A percentile compares a stretch with the other conserved stretches of the same genome.
These are phyloP conservation scores for Leucosporidium creatinivorum DNA, from an alignment of 768 basidiomycete species.

Conservation along the genomic window DNA sequence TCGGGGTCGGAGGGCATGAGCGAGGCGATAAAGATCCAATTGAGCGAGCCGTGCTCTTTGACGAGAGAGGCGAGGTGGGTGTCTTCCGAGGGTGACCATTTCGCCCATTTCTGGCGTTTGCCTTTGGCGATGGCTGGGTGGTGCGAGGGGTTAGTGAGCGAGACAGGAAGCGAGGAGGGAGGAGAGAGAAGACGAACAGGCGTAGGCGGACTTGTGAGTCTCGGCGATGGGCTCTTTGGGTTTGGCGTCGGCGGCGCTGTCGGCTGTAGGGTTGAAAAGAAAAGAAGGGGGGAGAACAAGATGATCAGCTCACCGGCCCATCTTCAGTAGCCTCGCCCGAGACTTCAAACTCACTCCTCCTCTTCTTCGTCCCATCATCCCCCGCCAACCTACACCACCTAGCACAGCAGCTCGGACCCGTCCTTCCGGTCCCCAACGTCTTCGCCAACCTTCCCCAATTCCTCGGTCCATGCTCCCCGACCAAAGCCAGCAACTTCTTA, in stretches of 20 bases:
- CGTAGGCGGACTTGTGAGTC: neutral
- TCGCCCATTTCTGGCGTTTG: conserved; percentile 1
- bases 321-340: no score
- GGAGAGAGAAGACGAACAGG: neutral
- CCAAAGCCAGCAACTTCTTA: neutral
- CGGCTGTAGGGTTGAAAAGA: no score
- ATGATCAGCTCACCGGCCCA: no score
- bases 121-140: conserved; percentile 1
- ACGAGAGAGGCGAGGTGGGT: neutral
- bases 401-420: conserved; percentile 5
- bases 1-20: neutral
- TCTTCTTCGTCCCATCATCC: neutral
- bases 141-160: neutral
- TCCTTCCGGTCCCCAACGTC: neutral
- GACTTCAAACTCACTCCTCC: neutral
- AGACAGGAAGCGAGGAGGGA: neutral
- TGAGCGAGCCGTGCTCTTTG: conserved; percentile 3
- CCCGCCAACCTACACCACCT: conserved; percentile 6
- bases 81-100: neutral
- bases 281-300: no score
- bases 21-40: neutral
- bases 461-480: conserved; percentile 1
- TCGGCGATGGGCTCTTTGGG: neutral
- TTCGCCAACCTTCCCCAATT: neutral
- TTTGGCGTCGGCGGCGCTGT: no score